These are phyloP conservation scores for Ustilago hordei DNA, from an alignment of 1,284 basidiomycete genomes.

Conservation along the genomic window DNA sequence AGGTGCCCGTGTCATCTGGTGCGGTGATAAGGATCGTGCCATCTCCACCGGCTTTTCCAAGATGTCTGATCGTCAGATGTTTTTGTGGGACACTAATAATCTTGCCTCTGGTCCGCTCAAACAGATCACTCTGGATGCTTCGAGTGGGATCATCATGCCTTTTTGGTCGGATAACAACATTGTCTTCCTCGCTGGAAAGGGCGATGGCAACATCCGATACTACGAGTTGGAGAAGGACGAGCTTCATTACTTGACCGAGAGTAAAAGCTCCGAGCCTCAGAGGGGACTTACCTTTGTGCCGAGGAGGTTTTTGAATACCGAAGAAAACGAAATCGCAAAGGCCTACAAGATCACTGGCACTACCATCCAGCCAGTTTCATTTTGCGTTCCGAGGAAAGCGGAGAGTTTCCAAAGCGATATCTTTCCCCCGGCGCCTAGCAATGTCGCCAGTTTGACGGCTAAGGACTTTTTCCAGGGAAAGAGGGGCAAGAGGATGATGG, in stretches of 20 bases:
- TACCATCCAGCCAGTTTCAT: conserved; percentile 87
- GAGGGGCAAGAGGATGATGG: conserved; percentile 74
- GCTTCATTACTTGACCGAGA: conserved; percentile 77
- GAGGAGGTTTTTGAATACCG: conserved; percentile 84
- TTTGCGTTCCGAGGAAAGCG: conserved; percentile 91
- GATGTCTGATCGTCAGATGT: conserved; percentile 91
- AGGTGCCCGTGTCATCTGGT: conserved; percentile 88
- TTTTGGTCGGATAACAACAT: conserved; percentile 87
- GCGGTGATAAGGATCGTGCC: conserved; percentile 87
- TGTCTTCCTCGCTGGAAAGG: conserved; percentile 83
- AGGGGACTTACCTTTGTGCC: conserved; percentile 97
- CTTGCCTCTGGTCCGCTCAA: conserved; percentile 51
- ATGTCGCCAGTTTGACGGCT: conserved; percentile 82
- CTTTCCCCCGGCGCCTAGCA: conserved; percentile 87
- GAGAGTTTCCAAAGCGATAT: conserved; percentile 93
- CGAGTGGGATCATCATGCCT: conserved; percentile 91
- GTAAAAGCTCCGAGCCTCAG: conserved; percentile 91
- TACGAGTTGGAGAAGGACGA: conserved; percentile 93
- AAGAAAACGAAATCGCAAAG: conserved; percentile 93
- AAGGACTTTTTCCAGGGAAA: conserved; percentile 84
- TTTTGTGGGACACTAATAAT: conserved; percentile 72
- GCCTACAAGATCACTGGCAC: conserved; percentile 88
- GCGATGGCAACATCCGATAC: conserved; percentile 71
- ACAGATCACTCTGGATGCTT: conserved; percentile 60
- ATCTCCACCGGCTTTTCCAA: conserved; percentile 93